phyloP scores from a whole-genome alignment of 2,329 filamentous ascomycete species.

The Sarocladium strictum region DNA sequence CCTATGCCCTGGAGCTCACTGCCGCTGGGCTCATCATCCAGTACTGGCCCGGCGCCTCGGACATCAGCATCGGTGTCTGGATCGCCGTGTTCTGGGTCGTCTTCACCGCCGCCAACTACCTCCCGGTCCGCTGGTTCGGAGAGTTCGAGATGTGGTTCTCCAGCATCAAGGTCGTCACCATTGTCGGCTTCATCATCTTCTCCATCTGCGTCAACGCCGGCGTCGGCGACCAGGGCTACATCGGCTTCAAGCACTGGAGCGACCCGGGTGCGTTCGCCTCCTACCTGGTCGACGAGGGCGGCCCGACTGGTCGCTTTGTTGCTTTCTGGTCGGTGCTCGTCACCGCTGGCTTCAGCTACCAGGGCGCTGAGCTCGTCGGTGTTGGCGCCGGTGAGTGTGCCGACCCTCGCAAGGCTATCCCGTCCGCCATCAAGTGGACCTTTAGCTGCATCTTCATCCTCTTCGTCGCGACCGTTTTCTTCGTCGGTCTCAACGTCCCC shows the following conservation, averaged over 20 bases:
- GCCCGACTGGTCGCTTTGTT: conserved; percentile 54
- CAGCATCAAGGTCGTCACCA: conserved; percentile 69
- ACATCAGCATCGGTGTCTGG: conserved; percentile 62
- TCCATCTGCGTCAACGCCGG: conserved; percentile 70
- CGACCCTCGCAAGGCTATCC: conserved; percentile 67
- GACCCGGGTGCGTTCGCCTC: conserved; percentile 62
- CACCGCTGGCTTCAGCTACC: conserved; percentile 63
- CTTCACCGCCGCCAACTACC: conserved; percentile 63
- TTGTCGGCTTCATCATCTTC: conserved; percentile 71
- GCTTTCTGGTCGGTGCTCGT: conserved; percentile 61
- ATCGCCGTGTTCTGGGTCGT: conserved; percentile 68
- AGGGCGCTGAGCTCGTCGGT: conserved; percentile 70
- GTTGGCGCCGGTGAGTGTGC: conserved; percentile 73
- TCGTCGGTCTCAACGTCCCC: conserved; percentile 66
- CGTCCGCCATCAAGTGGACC: conserved; percentile 65
- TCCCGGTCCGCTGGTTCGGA: conserved; percentile 68
- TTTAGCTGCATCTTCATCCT: conserved; percentile 70
- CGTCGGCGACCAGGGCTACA: conserved; percentile 60
- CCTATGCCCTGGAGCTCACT: conserved; percentile 66
- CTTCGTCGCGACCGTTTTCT: conserved; percentile 60
- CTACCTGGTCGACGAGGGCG: conserved; percentile 42
- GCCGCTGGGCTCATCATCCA: conserved; percentile 70
- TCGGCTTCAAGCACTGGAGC: conserved; percentile 69
- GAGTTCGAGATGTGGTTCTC: conserved; percentile 77
- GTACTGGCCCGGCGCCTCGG: conserved; percentile 53